Evolutionary conservation across 2,329 filamentous ascomycete genomes (phyloP).

Genomic region (Colletotrichum aenigma): DNA sequence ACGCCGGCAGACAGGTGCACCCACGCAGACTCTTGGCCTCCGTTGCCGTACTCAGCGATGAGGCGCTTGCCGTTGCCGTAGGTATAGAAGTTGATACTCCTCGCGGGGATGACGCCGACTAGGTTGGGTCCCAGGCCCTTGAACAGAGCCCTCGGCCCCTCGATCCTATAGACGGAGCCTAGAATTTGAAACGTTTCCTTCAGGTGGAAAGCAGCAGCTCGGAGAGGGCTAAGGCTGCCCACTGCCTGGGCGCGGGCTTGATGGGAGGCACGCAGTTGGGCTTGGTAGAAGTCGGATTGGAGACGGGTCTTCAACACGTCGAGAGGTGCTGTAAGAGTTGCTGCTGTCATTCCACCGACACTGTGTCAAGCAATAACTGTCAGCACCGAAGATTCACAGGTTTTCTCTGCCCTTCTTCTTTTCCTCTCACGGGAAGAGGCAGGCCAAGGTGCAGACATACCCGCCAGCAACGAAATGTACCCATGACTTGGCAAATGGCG

Average conservation of each 20-base stretch:
- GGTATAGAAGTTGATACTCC: conserved; percentile 91
- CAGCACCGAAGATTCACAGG: not conserved
- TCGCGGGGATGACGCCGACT: conserved; percentile 85
- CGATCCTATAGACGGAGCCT: conserved; percentile 76
- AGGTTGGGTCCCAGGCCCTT: conserved; percentile 92
- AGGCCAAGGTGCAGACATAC: conserved; percentile 53
- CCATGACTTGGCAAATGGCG: conserved; percentile 77
- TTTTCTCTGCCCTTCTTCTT: not conserved
- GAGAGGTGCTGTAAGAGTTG: conserved; percentile 90
- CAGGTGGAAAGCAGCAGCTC: conserved; percentile 75
- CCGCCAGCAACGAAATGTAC: conserved; percentile 91
- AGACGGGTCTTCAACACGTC: conserved; percentile 93
- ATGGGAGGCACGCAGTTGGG: conserved; percentile 73
- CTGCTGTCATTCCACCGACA: conserved; percentile 87
- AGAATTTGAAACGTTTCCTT: conserved; percentile 87
- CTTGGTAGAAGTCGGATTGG: conserved; percentile 93
- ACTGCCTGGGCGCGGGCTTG: conserved; percentile 59
- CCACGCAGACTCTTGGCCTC: conserved; percentile 71
- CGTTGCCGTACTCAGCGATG: conserved; percentile 76
- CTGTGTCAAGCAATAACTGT: conserved; percentile 45
- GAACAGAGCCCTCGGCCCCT: conserved; percentile 88
- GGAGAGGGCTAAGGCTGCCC: conserved; percentile 63
- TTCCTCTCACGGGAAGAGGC: not conserved
- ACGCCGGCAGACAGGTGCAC: conserved; percentile 81
- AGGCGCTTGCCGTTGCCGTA: conserved; percentile 92